These are phyloP conservation scores for Cladosporium austrohemisphaericum DNA, from an alignment of 2,329 filamentous ascomycete species.

Conservation along the genomic window DNA sequence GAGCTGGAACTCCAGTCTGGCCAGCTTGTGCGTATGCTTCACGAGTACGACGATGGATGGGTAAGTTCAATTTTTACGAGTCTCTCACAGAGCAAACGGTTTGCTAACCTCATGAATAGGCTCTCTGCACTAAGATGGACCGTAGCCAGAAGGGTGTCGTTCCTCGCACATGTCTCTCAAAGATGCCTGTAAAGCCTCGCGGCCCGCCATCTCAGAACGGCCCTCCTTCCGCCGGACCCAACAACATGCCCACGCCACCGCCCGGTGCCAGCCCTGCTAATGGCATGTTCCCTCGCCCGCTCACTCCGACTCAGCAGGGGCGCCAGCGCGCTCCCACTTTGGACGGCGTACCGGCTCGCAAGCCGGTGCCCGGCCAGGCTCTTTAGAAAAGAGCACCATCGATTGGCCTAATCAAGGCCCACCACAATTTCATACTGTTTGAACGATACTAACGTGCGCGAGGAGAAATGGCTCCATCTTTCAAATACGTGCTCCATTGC, in stretches of 20 bases:
- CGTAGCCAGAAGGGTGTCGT: conserved; percentile 89
- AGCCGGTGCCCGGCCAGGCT: conserved; percentile 45
- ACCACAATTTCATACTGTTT: neutral
- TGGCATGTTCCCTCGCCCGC: conserved; percentile 25
- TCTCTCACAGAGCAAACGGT: conserved; percentile 3
- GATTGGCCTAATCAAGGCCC: neutral
- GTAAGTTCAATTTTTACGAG: conserved; percentile 52
- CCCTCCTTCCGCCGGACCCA: conserved; percentile 28
- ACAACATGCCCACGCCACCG: conserved; percentile 30
- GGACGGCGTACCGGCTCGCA: conserved; percentile 37
- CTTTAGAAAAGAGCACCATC: conserved; percentile 1
- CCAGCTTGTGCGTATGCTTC: conserved; percentile 80
- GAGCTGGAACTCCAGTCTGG: conserved; percentile 79
- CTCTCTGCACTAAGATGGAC: conserved; percentile 86
- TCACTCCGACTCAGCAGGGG: conserved; percentile 21
- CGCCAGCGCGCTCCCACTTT: conserved; percentile 25
- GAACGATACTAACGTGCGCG: neutral
- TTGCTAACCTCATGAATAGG: conserved; percentile 49
- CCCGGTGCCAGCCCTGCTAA: conserved; percentile 23
- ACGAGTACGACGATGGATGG: conserved; percentile 99
- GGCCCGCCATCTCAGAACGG: conserved; percentile 48
- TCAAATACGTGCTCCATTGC: no score
- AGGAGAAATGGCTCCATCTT: neutral
- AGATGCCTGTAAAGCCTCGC: conserved; percentile 84
- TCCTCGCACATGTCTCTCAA: conserved; percentile 88